phyloP scores from a whole-genome alignment of 108 stramenopile genomes.

The Skeletonema menzelii region DNA sequence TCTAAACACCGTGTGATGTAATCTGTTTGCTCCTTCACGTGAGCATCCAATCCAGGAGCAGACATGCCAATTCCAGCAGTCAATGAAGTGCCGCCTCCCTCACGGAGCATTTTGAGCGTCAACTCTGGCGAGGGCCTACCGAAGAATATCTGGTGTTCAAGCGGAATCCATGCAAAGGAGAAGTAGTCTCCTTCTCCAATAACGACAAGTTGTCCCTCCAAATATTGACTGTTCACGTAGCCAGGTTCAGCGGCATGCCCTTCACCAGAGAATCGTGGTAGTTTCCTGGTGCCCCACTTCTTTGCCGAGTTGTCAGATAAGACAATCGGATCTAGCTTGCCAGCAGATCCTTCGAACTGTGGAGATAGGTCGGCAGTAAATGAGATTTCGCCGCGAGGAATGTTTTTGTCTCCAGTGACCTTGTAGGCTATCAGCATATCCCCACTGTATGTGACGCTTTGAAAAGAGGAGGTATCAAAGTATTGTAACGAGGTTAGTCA shows the following conservation, averaged over 20 bases:
- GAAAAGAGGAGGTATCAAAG: constrained; percentile 23
- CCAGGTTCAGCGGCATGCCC: constrained; percentile 75
- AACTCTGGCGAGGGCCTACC: constrained; percentile 75
- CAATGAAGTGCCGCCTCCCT: constrained; percentile 48
- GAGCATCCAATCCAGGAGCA: constrained; percentile 51
- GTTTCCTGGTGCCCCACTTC: constrained; percentile 72
- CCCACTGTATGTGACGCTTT: constrained; percentile 74
- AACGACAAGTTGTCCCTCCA: constrained; percentile 81
- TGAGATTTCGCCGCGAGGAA: constrained; percentile 77
- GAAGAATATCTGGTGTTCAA: constrained; percentile 81
- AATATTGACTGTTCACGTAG: constrained; percentile 64
- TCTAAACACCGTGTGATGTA: constrained; percentile 64
- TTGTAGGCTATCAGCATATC: constrained; percentile 79
- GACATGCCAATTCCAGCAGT: constrained; percentile 26
- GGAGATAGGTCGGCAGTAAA: constrained; percentile 71
- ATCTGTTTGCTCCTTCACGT: constrained; percentile 55
- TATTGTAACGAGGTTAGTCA: not conserved
- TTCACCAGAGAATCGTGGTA: constrained; percentile 58
- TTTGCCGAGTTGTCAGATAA: constrained; percentile 63
- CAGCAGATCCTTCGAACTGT: not conserved
- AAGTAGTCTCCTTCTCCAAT: constrained; percentile 80
- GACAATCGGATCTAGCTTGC: constrained; percentile 51
- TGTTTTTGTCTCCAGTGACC: constrained; percentile 79
- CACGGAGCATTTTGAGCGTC: constrained; percentile 54
- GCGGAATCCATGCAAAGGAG: constrained; percentile 82